Evolutionary conservation across 768 basidiomycete genomes (phyloP).

Genomic region (Xerocomus brunneocitrinus): DNA sequence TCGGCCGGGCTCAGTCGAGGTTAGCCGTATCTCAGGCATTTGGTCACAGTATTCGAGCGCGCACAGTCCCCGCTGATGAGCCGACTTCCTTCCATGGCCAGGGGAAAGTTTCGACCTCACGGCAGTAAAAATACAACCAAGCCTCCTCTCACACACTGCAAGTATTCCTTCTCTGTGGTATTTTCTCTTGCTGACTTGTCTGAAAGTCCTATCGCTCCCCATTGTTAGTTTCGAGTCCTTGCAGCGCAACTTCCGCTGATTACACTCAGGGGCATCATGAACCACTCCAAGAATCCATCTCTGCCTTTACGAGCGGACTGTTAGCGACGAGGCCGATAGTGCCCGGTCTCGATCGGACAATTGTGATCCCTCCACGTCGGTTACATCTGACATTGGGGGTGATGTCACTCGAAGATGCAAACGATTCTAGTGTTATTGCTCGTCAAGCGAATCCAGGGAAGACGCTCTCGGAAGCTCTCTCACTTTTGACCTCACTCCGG

Average conservation of each 20-base stretch:
- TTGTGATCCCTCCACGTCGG: constrained; percentile 53
- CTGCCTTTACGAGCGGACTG: constrained; percentile 33
- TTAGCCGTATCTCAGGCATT: too few species aligned
- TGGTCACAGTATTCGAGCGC: background rate
- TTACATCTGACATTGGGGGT: constrained; percentile 74
- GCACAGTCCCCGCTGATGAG: background rate
- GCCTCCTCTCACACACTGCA: constrained; percentile 25
- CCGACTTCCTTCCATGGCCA: constrained; percentile 12
- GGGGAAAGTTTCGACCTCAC: constrained; percentile 1
- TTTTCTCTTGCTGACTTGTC: constrained; percentile 1
- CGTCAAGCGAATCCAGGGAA: constrained; percentile 3
- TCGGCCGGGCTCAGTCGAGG: too few species aligned
- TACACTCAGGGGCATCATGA: constrained; percentile 37
- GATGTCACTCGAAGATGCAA: constrained; percentile 48
- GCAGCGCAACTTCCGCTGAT: constrained; percentile 2
- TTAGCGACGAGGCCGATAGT: constrained; percentile 22
- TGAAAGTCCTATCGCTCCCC: constrained; percentile 30
- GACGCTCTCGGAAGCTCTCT: constrained; percentile 40
- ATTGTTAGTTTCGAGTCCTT: constrained; percentile 29
- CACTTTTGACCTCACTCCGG: constrained; percentile 36
- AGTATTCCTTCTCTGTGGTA: constrained; percentile 4
- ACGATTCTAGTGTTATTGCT: background rate
- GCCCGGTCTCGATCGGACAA: constrained; percentile 55
- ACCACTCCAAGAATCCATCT: constrained; percentile 33
- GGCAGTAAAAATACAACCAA: constrained; percentile 1